Conservation (phyloP, 495 filamentous ascomycete genomes). For the Aspergillus nanangensis region DNA sequence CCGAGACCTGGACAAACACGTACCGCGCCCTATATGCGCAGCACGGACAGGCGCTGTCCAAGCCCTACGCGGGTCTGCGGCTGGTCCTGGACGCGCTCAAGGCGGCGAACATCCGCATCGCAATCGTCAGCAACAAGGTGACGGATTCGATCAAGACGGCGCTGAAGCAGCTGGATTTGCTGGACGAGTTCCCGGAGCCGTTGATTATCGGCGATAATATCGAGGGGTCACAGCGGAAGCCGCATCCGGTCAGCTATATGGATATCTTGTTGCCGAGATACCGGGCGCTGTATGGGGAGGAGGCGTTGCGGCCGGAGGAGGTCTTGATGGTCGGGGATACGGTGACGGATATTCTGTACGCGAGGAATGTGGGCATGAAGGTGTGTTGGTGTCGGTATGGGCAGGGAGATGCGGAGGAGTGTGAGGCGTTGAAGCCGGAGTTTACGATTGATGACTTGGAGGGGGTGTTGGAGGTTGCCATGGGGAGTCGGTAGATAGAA, state of each 20-base stretch:
- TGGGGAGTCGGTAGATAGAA: not conserved
- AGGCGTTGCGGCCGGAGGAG: not conserved
- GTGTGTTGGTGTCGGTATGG: conserved; percentile 23
- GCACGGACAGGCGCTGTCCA: conserved; percentile 15
- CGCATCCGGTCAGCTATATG: conserved; percentile 17
- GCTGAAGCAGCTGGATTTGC: conserved; percentile 9
- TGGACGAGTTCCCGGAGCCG: conserved; percentile 12
- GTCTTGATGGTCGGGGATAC: conserved; percentile 23
- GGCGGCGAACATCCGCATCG: conserved; percentile 9
- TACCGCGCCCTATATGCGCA: conserved; percentile 17
- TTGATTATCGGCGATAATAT: conserved; percentile 22
- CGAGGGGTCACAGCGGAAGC: conserved; percentile 17
- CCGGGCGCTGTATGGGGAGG: conserved; percentile 2
- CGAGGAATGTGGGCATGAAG: conserved; percentile 14
- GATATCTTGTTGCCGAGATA: conserved; percentile 15
- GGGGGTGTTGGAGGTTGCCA: not conserved
- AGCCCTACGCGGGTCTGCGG: conserved; percentile 15
- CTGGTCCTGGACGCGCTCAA: conserved; percentile 9
- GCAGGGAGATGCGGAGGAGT: conserved; percentile 12
- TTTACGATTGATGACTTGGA: conserved; percentile 14
- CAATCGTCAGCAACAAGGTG: conserved; percentile 22
- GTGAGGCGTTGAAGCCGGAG: conserved; percentile 11
- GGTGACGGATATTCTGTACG: conserved; percentile 19
- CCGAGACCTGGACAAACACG: conserved; percentile 13
- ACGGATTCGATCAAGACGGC: conserved; percentile 16